Base-by-base conservation (phyloP, 495 filamentous ascomycete genomes). In the Penicillium argentinense region DNA sequence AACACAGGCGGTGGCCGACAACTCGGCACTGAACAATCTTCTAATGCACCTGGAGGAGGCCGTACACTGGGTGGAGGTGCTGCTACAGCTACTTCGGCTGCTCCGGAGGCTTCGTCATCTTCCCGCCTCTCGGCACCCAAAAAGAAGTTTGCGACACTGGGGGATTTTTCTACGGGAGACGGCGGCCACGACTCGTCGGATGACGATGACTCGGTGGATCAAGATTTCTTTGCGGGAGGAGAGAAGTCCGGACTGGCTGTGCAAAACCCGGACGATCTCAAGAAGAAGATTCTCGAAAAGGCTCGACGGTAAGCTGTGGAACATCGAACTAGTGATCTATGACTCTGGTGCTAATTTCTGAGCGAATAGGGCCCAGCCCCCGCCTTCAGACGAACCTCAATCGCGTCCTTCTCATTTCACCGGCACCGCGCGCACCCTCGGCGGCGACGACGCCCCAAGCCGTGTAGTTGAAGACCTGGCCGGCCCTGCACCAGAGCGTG, bases 241-340 rank as follows among this genome's bases (percentile, higher is more conserved):
- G 93, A 96, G 73, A 98, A 98, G 71, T 96, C 91, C 17, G 95
- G 91, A 5, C 69, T 97, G 22, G 95, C 93, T 3, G 91, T 98
- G 42, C 89, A 97, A 63, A 91, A 97, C 62, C 93, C 93, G 0
- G 74, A 79, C 40, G 87, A 86, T 47, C 70, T 85, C 12, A 80
- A 81, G 56, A 81, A 80, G 61, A 82, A 93, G 62, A 89, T 97
- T 42, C 69, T 98, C 16, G 82, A 90, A 53, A 87, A 88, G 54
- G 93, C 92, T 9, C 82, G 77, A 60, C 80, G 77, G 89, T 96
- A 78, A 57, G 77, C 8, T 28, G 27, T 3, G 11, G 14, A 5
- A 21, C 0, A 17, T 44, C 3, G 3, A 4, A 7, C 25, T 25
- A 16, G 25, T 39, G 17, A 11, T 25, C 13, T 11, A 1, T 13